Evolutionary conservation across 768 basidiomycete genomes (phyloP).

Genomic region (Amylocystis lapponica): DNA sequence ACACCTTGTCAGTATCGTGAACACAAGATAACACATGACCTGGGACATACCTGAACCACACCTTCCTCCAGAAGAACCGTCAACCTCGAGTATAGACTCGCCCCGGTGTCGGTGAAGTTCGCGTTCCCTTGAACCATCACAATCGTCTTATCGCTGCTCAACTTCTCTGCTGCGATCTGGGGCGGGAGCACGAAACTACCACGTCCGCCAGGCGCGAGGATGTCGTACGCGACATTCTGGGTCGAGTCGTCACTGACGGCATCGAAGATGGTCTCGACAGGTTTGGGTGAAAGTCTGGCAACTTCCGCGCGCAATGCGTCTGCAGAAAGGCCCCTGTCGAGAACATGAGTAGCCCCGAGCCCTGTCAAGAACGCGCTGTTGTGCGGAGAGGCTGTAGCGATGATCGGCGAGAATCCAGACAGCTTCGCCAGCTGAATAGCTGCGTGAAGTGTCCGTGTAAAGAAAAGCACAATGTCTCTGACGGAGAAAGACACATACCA

Average conservation of each 20-base stretch:
- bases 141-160: slow-evolving; percentile 13
- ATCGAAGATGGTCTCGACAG: slow-evolving; percentile 20
- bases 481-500: slow-evolving; percentile 15
- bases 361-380: slow-evolving; percentile 12
- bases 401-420: slow-evolving; percentile 23
- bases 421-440: slow-evolving; percentile 23
- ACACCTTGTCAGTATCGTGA: too few species aligned
- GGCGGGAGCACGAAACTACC: too few species aligned
- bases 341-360: slow-evolving; percentile 21
- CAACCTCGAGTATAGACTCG: slow-evolving; percentile 13
- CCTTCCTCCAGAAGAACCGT: slow-evolving; percentile 18
- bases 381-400: slow-evolving; percentile 21
- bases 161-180: neutral
- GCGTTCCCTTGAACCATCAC: slow-evolving; percentile 11
- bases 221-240: slow-evolving; percentile 13
- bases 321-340: slow-evolving; percentile 15
- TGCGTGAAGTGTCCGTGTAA: too few species aligned
- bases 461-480: neutral
- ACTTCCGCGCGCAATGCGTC: slow-evolving; percentile 6
- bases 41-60: slow-evolving; percentile 16
- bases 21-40: neutral
- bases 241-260: slow-evolving; percentile 15
- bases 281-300: slow-evolving; percentile 10
- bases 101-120: slow-evolving; percentile 12
- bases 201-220: slow-evolving; percentile 23